Conservation (phyloP, 2,329 filamentous ascomycete genomes). For the Pseudogymnoascus pannorum region DNA sequence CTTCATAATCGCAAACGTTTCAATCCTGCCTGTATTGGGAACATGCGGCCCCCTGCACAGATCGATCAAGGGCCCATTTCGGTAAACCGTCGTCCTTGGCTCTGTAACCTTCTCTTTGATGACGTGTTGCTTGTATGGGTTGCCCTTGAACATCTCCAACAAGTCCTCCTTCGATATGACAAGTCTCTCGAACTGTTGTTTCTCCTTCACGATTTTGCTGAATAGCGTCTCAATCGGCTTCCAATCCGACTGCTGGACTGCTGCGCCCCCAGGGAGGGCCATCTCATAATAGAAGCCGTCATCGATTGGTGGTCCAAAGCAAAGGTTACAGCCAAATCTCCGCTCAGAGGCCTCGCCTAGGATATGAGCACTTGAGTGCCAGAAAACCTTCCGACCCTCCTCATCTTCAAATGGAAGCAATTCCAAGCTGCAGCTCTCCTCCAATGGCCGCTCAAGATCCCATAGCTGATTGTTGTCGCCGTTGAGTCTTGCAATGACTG, state of each 20-base stretch:
- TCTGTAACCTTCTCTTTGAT: slow-evolving; percentile 89
- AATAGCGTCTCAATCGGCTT: slow-evolving; percentile 77
- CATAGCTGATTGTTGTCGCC: slow-evolving; percentile 65
- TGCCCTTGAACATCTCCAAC: slow-evolving; percentile 93
- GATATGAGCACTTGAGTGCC: slow-evolving; percentile 93
- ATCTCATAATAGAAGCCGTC: slow-evolving; percentile 98
- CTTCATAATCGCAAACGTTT: slow-evolving; percentile 91
- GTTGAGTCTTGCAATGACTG: slow-evolving; percentile 78
- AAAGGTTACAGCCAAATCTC: slow-evolving; percentile 83
- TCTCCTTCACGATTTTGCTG: slow-evolving; percentile 84
- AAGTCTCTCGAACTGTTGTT: slow-evolving; percentile 87
- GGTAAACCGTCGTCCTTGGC: slow-evolving; percentile 86
- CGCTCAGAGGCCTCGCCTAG: slow-evolving; percentile 92
- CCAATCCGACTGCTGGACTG: slow-evolving; percentile 71
- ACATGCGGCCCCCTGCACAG: slow-evolving; percentile 93
- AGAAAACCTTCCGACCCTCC: slow-evolving; percentile 85
- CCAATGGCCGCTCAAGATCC: slow-evolving; percentile 87
- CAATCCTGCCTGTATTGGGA: slow-evolving; percentile 85
- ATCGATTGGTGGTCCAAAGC: slow-evolving; percentile 85
- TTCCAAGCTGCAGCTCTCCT: slow-evolving; percentile 78
- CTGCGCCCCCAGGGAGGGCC: slow-evolving; percentile 65
- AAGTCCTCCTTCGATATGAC: slow-evolving; percentile 85
- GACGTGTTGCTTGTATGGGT: slow-evolving; percentile 97
- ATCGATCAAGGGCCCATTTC: slow-evolving; percentile 86
- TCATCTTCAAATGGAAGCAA: slow-evolving; percentile 72